Evolutionary conservation across 1,284 basidiomycete species (phyloP).

Genomic region (Flammula alnicola): DNA sequence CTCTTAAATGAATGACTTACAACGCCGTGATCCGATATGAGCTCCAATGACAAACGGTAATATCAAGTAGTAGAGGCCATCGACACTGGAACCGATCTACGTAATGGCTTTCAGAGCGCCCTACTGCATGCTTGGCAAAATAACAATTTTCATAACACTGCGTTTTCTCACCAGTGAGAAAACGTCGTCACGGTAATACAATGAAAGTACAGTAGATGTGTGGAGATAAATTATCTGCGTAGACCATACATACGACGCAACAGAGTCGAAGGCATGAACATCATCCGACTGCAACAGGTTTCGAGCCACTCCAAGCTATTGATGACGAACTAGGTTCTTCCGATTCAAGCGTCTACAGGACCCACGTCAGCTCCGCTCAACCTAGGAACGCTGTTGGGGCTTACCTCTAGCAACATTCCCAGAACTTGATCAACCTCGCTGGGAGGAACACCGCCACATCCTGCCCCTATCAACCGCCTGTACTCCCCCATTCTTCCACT

Average conservation of each 20-base stretch:
- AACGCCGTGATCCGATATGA: no score
- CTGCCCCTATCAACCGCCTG: slow-evolving; percentile 82
- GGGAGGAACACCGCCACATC: slow-evolving; percentile 86
- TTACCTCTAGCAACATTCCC: slow-evolving; percentile 81
- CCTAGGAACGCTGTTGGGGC: no score
- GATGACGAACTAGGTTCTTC: slow-evolving; percentile 70
- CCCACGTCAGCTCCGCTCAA: not conserved
- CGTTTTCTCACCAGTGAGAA: slow-evolving; percentile 3
- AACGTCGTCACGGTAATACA: slow-evolving; percentile 13
- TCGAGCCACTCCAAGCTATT: slow-evolving; percentile 46
- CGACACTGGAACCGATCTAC: no score
- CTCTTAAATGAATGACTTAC: no score
- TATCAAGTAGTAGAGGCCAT: no score
- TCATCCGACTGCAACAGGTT: slow-evolving; percentile 28
- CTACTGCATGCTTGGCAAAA: no score
- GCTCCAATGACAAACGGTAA: no score
- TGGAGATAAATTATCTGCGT: slow-evolving; percentile 9
- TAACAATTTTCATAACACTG: no score
- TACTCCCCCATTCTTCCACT: slow-evolving; percentile 89
- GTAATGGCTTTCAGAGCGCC: no score
- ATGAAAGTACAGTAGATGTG: slow-evolving; percentile 12
- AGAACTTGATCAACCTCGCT: slow-evolving; percentile 86
- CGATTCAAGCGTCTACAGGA: slow-evolving; percentile 68
- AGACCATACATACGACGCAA: not conserved
- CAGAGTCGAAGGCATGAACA: not conserved